A percentile compares a stretch with the other conserved stretches of the same genome.
Conservation (phyloP, 2,329 filamentous ascomycete species). For the Penicillium sp. region DNA sequence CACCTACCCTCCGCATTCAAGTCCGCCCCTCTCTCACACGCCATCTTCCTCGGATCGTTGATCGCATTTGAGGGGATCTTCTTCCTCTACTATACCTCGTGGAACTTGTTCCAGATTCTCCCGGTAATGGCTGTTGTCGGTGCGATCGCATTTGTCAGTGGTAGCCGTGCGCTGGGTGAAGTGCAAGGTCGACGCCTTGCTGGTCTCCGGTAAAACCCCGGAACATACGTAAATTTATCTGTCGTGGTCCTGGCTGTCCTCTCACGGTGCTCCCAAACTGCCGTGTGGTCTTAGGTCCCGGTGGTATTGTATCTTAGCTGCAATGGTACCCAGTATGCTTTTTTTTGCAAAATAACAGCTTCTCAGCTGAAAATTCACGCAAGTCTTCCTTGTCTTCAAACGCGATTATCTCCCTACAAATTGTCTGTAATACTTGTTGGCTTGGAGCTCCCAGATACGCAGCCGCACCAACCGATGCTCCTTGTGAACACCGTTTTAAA, state of each 20-base stretch:
- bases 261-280: neutral
- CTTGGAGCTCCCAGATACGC: neutral
- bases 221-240: neutral
- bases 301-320: constrained; percentile 18
- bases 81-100: constrained; percentile 87
- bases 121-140: constrained; percentile 69
- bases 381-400: neutral
- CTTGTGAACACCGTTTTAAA: too few species aligned
- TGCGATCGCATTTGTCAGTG: constrained; percentile 75
- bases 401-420: neutral
- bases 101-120: constrained; percentile 88
- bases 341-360: constrained; percentile 2
- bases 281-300: neutral
- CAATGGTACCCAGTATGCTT: constrained; percentile 12
- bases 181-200: constrained; percentile 84
- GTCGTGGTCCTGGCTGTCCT: neutral
- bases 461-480: neutral
- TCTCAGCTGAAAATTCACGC: neutral
- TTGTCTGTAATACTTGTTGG: neutral
- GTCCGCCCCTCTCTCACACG: constrained; percentile 75
- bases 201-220: constrained; percentile 56
- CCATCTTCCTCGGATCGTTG: constrained; percentile 81
- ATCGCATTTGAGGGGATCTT: constrained; percentile 86
- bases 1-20: constrained; percentile 74
- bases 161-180: constrained; percentile 85